Conservation (phyloP, 106 monocot genomes). For the Allium cepa region DNA sequence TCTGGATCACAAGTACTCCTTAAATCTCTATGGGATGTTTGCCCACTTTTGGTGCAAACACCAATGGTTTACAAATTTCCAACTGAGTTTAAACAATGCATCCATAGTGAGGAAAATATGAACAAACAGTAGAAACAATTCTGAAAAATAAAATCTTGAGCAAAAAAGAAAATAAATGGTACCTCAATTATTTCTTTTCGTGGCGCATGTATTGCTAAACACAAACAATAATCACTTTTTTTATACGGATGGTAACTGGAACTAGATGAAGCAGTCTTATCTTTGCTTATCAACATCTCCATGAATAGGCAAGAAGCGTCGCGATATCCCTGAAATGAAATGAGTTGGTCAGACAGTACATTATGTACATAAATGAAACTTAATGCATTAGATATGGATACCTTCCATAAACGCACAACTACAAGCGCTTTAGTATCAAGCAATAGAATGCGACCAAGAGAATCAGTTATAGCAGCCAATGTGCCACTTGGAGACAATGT, state of each 20-base stretch:
- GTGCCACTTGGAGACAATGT: conserved; percentile 86
- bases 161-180: conserved; percentile 1
- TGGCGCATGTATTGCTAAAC: conserved; percentile 93
- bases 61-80: no score
- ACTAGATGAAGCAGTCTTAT: conserved; percentile 57
- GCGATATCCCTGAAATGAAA: conserved; percentile 75
- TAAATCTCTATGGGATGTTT: no score
- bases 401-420: conserved; percentile 97
- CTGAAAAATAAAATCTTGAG: not conserved
- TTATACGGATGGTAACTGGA: conserved; percentile 17
- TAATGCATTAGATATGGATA: conserved; percentile 1
- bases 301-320: conserved; percentile 92
- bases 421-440: conserved; percentile 94
- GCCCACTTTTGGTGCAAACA: no score
- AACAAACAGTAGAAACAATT: not conserved
- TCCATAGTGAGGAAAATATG: not conserved
- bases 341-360: not conserved
- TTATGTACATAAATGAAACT: no score
- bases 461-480: conserved; percentile 94
- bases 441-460: conserved; percentile 85
- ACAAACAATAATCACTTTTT: conserved; percentile 83
- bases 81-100: no score
- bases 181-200: conserved; percentile 95
- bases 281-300: conserved; percentile 64
- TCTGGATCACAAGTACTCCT: no score